Base-by-base conservation (phyloP, 2,329 filamentous ascomycete species). In the Botryotinia calthae region DNA sequence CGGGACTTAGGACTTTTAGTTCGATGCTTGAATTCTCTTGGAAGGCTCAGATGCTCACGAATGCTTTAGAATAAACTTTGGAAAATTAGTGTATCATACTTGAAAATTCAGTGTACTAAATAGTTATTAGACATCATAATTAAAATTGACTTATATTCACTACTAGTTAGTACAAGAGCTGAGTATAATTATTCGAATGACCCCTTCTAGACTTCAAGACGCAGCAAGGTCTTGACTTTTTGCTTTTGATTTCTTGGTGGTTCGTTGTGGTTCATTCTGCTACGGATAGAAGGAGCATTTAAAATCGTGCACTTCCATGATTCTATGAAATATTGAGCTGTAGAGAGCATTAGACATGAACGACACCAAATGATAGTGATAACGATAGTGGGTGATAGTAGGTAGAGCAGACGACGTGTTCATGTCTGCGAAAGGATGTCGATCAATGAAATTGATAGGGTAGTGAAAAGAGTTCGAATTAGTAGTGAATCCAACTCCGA, bases 381-480 rank as follows among this genome's bases (percentile, higher is more conserved):
- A 37, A 37, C 37, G 37, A 37, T 6, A 7, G 22, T 20, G 25
- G 8, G 20, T 18, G 12, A 28, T n/a, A 25, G 3, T 42, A 22
- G 37, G 6, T 18, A 8, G 4, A 42, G 3, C 8, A 34, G 2
- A n/a, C n/a, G 34, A 40, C 18, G 25, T 16, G 20, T 34, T 10
- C 46, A 16, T 12, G 4, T 16, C 14, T 9, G 20, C 2, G 18
- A 14, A 28, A 14, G 2, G 5, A 44, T 8, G 25, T 64, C 1
- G 20, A 63, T 6, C 14, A n/a, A 44, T 4, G 12, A 18, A n/a
- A n/a, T 7, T 62, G 5, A 2, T 1, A 7, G n/a, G 4, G 16
- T 1, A 3, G 8, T 1, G 22, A 10, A 6, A n/a, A 5, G 8
- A 22, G 0, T 28, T 42, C 8, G 7, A 28, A 8, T 28, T 2